phyloP scores from a whole-genome alignment of 108 stramenopile genomes.

The Asterionellopsis glacialis region DNA sequence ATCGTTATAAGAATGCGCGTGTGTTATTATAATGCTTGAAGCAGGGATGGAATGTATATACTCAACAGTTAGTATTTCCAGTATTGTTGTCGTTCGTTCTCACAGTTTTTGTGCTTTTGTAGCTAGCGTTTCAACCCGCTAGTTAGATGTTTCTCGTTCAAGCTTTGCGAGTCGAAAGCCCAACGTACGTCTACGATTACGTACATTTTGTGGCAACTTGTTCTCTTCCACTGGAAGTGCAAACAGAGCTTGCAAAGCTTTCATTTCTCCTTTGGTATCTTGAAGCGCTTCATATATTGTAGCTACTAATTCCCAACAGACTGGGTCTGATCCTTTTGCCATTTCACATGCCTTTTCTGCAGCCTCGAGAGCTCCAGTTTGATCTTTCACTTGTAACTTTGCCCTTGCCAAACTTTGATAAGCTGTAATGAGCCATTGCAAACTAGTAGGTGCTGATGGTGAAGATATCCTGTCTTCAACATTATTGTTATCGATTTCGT shows the following conservation, averaged over 20 bases:
- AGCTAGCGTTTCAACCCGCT: no score
- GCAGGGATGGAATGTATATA: no score
- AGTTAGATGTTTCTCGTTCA: constrained; percentile 14
- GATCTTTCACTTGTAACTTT: neutral
- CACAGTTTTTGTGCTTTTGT: no score
- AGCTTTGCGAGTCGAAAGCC: constrained; percentile 29
- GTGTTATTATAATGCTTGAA: no score
- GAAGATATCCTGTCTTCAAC: no score
- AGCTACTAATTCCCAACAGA: neutral
- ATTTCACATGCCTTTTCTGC: neutral
- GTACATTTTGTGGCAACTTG: neutral
- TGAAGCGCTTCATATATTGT: neutral
- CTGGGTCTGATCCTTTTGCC: neutral
- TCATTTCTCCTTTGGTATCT: neutral
- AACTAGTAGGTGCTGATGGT: neutral
- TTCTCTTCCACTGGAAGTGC: neutral
- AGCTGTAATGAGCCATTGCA: neutral
- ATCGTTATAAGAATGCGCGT: no score
- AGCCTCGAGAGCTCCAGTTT: neutral
- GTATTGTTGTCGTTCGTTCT: no score
- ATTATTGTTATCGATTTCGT: no score
- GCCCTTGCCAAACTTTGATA: neutral
- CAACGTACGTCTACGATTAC: neutral
- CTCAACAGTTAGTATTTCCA: no score
- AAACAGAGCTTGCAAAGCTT: neutral